These are phyloP conservation scores for Claviceps paspali DNA, from an alignment of 2,329 filamentous ascomycete genomes.

Conservation along the genomic window DNA sequence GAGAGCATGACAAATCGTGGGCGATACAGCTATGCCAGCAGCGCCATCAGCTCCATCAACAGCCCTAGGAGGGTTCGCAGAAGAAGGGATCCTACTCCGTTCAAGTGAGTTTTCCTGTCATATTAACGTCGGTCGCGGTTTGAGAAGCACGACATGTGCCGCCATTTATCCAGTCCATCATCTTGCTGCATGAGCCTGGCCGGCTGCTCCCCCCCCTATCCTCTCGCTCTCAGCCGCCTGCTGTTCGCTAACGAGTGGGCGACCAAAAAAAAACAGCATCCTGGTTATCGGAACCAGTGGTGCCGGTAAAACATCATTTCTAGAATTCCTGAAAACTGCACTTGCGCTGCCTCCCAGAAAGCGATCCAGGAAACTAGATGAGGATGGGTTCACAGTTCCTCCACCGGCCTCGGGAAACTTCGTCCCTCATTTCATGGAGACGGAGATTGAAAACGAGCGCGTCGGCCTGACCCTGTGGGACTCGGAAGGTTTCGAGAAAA, in stretches of 20 bases:
- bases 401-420: conserved; percentile 52
- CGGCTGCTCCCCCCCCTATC: not conserved
- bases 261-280: conserved; percentile 39
- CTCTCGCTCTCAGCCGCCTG: too few relatives aligned
- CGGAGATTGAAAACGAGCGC: conserved; percentile 82
- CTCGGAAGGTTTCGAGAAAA: conserved; percentile 87
- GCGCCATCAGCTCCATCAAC: conserved; percentile 79
- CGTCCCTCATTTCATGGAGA: conserved; percentile 79
- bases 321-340: conserved; percentile 84
- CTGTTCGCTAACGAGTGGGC: conserved; percentile 5
- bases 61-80: conserved; percentile 81
- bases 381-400: conserved; percentile 42
- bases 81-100: conserved; percentile 92
- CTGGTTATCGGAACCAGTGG: conserved; percentile 77
- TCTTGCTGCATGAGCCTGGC: not conserved
- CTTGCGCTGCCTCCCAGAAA: conserved; percentile 74
- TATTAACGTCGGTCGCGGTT: too few relatives aligned
- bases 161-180: too few relatives aligned
- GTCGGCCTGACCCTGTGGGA: conserved; percentile 94
- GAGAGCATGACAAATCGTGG: conserved; percentile 96
- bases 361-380: conserved; percentile 39
- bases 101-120: conserved; percentile 59
- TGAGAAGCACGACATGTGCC: too few relatives aligned
- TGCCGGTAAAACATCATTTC: conserved; percentile 90
- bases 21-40: conserved; percentile 91